A percentile compares a stretch with the other conserved stretches of the same genome.
Conservation (phyloP, 345 rosid genomes). For the Cardamine chenopodiifolia region DNA sequence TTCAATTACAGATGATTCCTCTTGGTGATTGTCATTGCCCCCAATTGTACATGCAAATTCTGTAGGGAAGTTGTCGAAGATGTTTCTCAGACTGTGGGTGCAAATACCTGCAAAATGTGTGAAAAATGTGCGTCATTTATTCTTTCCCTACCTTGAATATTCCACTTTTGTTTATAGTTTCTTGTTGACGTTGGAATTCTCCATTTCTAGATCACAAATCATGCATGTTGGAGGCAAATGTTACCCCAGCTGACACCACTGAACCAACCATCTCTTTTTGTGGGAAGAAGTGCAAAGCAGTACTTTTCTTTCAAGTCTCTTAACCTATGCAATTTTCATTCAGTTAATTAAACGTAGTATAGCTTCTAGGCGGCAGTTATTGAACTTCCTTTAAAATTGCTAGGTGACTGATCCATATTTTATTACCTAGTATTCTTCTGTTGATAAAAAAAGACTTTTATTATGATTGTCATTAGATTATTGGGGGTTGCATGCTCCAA, state of each 20-base stretch:
- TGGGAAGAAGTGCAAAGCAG: constrained; percentile 70
- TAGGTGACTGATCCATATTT: background rate
- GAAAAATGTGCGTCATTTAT: constrained; percentile 59
- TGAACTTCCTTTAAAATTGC: background rate
- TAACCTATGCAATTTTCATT: background rate
- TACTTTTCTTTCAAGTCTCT: constrained; percentile 37
- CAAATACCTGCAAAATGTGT: constrained; percentile 59
- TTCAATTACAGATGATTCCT: constrained; percentile 70
- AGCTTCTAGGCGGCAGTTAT: background rate
- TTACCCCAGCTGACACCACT: constrained; percentile 40
- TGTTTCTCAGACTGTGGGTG: constrained; percentile 42
- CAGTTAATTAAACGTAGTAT: background rate
- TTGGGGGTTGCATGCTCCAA: background rate
- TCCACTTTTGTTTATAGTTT: constrained; percentile 6
- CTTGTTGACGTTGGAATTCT: constrained; percentile 18
- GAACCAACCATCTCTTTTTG: constrained; percentile 53
- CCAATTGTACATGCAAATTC: constrained; percentile 82
- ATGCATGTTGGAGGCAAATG: constrained; percentile 55
- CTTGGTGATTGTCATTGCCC: constrained; percentile 85
- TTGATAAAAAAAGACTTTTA: background rate
- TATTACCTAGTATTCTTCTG: background rate
- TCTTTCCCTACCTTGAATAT: constrained; percentile 19
- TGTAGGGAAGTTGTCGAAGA: constrained; percentile 54
- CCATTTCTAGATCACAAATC: constrained; percentile 62
- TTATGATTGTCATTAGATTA: background rate